Evolutionary conservation across 306 rosid species (phyloP), one percentile per base, ranked within the genome.

Genomic region (Vigna trinervia): DNA sequence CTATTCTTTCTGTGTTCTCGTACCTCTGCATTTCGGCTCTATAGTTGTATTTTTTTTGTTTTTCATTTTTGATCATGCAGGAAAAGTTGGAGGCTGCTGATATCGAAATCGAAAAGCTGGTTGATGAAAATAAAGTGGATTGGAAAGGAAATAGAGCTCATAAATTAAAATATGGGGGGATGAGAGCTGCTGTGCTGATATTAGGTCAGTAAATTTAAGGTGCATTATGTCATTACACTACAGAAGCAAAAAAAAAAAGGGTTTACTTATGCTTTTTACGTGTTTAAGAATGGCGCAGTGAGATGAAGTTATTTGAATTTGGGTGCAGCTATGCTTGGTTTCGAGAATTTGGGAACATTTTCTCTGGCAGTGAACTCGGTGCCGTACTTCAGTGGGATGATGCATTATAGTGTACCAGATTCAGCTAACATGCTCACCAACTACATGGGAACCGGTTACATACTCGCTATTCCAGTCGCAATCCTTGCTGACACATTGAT

Each of bases 111-210:
- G 34, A 30, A 30, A 30, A 30, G 34, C 34, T 84, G 2, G 89
- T 89, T 76, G 91, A 89, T 71, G 96, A 87, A 62, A 92, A 63
- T 63, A 79, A 95, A 83, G 91, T 90, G 78, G 98, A 95, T 68
- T 95, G 98, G 98, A 92, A 89, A 83, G 97, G 97, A 89, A 95
- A 93, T 74, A 34, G 68, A 17, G 98, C 93, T 78, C 51, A 84
- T 45, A 92, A 82, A 58, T 14, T 85, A 79, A 81, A 84, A 69
- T 97, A 95, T 84, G 98, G 98, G 7, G 98, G 98, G 26, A 48
- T 72, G 65, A 80, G 14, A 83, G 78, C 86, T 63, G 60, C 92
- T 64, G 15, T 83, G 41, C 84, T 90, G 80, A 78, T 90, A 77
- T 81, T 92, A 70, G 88, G 98, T 22, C 8, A 3, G n/a, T 39